phyloP scores from a whole-genome alignment of 176 grass and related monocot genomes.

The Musa schizocarpa region DNA sequence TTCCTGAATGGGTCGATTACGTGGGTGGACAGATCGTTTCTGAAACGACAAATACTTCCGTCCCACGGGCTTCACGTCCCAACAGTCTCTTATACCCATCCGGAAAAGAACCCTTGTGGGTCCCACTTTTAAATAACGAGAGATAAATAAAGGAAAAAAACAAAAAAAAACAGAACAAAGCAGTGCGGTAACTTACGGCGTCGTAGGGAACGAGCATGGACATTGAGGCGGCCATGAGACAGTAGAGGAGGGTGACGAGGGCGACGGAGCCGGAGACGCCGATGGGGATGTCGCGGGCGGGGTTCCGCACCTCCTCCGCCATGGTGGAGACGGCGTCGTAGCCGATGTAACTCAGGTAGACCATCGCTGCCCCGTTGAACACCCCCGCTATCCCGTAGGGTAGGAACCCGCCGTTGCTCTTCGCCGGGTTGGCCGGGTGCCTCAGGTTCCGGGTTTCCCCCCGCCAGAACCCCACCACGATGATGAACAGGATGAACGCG shows the following conservation, averaged over 20 bases:
- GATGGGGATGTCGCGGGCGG: conserved; percentile 67
- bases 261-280: conserved; percentile 81
- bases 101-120: neutral
- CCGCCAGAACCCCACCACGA: conserved; percentile 62
- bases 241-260: conserved; percentile 77
- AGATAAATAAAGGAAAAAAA: neutral
- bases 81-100: too few species aligned
- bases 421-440: conserved; percentile 40
- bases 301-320: conserved; percentile 87
- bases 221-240: conserved; percentile 97
- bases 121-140: neutral
- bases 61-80: too few species aligned
- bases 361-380: conserved; percentile 86
- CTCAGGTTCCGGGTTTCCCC: conserved; percentile 65
- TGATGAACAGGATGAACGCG: conserved; percentile 83
- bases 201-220: conserved; percentile 95
- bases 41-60: too few species aligned
- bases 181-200: conserved; percentile 28
- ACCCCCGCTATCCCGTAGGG: conserved; percentile 60
- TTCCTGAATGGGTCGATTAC: too few species aligned
- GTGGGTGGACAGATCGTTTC: too few species aligned
- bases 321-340: conserved; percentile 99
- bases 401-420: conserved; percentile 54
- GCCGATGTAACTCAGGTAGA: conserved; percentile 97
- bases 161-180: neutral